phyloP scores from a whole-genome alignment of 106 monocot genomes.

The Agapanthus africanus region DNA sequence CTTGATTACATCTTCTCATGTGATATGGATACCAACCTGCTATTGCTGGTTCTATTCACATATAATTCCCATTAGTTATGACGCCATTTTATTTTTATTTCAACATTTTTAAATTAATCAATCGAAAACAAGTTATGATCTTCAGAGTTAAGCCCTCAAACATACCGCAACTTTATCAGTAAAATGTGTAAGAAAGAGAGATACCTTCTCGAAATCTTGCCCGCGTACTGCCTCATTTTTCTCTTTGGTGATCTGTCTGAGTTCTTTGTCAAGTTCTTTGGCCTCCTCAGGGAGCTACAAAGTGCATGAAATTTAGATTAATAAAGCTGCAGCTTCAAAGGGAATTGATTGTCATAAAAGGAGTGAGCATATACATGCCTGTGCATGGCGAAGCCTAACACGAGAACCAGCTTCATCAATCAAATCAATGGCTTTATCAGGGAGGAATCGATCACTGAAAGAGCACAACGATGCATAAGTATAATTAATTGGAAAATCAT shows the following conservation, averaged over 20 bases:
- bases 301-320: not conserved
- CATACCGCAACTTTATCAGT: too few species aligned
- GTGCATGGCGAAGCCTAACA: conserved; percentile 73
- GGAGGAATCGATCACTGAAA: conserved; percentile 68
- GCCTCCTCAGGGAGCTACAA: conserved; percentile 70
- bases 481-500: not conserved
- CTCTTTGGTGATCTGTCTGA: conserved; percentile 68
- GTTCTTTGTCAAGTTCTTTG: conserved; percentile 73
- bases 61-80: too few species aligned
- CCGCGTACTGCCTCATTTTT: conserved; percentile 66
- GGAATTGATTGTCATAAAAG: not conserved
- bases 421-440: conserved; percentile 83
- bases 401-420: conserved; percentile 83
- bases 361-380: conserved; percentile 18
- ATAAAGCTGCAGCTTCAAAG: not conserved
- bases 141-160: too few species aligned
- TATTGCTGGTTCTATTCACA: too few species aligned
- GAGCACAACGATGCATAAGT: not conserved
- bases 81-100: too few species aligned
- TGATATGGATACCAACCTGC: too few species aligned
- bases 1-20: too few species aligned
- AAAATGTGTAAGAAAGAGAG: not conserved
- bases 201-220: conserved; percentile 78
- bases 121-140: too few species aligned
- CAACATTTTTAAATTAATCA: too few species aligned